Percentiles rank a stretch among this genome's conserved stretches.
phyloP scores from a whole-genome alignment of 2,329 filamentous ascomycete genomes.

The Scortechinia acanthostroma region DNA sequence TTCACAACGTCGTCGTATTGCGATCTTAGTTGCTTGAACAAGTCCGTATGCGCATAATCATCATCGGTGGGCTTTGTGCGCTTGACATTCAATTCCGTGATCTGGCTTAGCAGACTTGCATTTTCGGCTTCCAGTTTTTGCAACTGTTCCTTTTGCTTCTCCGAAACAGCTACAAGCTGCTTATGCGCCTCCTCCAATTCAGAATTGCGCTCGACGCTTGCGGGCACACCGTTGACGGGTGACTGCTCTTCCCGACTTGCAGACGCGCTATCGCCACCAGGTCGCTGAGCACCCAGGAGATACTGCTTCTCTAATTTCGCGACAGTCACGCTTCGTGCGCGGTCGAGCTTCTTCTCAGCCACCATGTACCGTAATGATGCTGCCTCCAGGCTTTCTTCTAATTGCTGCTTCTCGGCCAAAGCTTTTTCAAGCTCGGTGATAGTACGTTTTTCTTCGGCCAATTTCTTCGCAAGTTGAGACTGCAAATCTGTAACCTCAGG shows the following conservation, averaged over 20 bases:
- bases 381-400: conserved; percentile 52
- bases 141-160: conserved; percentile 58
- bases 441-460: conserved; percentile 54
- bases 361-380: conserved; percentile 62
- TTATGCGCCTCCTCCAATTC: conserved; percentile 50
- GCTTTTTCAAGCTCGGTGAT: conserved; percentile 41
- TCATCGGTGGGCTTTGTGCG: conserved; percentile 55
- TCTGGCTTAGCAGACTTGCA: conserved; percentile 39
- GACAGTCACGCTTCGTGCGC: conserved; percentile 56
- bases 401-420: conserved; percentile 39
- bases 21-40: conserved; percentile 60
- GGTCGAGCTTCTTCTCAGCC: conserved; percentile 63
- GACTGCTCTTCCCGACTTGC: conserved; percentile 21
- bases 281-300: conserved; percentile 32
- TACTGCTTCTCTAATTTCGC: conserved; percentile 60
- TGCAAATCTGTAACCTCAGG: conserved; percentile 44
- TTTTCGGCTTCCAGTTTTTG: conserved; percentile 57
- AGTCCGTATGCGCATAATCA: conserved; percentile 59
- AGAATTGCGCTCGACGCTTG: conserved; percentile 28
- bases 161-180: conserved; percentile 48
- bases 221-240: conserved; percentile 33
- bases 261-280: conserved; percentile 36
- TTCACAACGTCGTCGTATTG: conserved; percentile 64
- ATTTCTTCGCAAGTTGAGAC: conserved; percentile 42
- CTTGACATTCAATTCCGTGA: conserved; percentile 41